Conservation (phyloP, 2,329 filamentous ascomycete species). For the Arthrobotrys pseudoclavata region DNA sequence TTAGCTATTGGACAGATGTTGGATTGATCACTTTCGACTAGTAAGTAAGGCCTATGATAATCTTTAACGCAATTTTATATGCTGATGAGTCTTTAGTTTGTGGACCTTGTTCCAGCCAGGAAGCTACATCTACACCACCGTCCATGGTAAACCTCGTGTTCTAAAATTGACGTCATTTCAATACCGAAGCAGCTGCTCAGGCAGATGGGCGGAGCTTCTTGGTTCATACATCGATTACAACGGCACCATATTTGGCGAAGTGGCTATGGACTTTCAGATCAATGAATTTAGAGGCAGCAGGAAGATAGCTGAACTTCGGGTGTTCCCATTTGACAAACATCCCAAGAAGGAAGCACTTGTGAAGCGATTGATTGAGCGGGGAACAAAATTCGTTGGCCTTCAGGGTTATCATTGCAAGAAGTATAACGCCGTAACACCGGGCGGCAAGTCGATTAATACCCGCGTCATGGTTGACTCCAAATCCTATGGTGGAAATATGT, state of each 20-base stretch:
- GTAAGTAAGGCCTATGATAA: neutral
- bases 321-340: conserved; percentile 63
- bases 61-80: neutral
- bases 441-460: conserved; percentile 60
- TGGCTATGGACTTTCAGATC: neutral
- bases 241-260: conserved; percentile 20
- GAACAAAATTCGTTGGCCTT: conserved; percentile 26
- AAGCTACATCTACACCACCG: conserved; percentile 15
- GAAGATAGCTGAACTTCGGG: conserved; percentile 65
- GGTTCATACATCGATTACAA: conserved; percentile 29
- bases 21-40: conserved; percentile 22
- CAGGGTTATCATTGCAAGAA: conserved; percentile 39
- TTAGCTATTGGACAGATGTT: conserved; percentile 17
- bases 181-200: neutral
- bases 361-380: conserved; percentile 38
- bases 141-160: conserved; percentile 2
- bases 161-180: neutral
- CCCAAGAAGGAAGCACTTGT: conserved; percentile 9
- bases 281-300: neutral
- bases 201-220: neutral
- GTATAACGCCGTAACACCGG: conserved; percentile 59
- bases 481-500: neutral
- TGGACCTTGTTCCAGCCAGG: conserved; percentile 31
- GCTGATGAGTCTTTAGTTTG: neutral
- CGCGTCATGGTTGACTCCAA: conserved; percentile 65